Evolutionary conservation across 495 filamentous ascomycete species (phyloP).

Genomic region (Chaetomium tenue): DNA sequence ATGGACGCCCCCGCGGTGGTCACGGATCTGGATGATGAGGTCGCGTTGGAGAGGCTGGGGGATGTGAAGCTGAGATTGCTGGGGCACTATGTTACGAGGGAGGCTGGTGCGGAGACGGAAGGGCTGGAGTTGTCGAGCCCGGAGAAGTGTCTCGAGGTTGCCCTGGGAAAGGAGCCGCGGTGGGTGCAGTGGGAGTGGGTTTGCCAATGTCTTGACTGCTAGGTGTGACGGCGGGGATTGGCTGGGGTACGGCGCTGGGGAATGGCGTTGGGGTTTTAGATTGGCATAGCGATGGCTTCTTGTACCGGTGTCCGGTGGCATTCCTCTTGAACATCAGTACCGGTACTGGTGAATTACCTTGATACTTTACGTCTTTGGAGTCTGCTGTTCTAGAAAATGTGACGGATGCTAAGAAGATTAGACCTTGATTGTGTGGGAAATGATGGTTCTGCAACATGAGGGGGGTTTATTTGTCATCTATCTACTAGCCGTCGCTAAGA

Average conservation of each 20-base stretch:
- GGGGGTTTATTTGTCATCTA: too few relatives aligned
- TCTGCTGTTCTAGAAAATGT: too few relatives aligned
- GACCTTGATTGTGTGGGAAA: too few relatives aligned
- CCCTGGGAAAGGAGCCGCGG: background rate
- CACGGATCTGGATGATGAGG: conserved; percentile 6
- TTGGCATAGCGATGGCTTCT: background rate
- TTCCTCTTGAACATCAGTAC: too few relatives aligned
- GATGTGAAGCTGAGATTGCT: background rate
- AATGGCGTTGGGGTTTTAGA: background rate
- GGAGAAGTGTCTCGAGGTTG: conserved; percentile 9
- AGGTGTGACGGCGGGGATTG: background rate
- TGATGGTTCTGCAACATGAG: too few relatives aligned
- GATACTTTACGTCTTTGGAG: too few relatives aligned
- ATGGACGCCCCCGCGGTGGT: conserved; percentile 8
- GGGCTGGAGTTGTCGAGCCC: conserved; percentile 11
- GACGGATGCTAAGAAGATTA: too few relatives aligned
- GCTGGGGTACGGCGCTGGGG: background rate
- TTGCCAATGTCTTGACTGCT: conserved; percentile 16
- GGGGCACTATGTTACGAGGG: background rate
- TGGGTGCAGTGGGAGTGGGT: conserved; percentile 22
- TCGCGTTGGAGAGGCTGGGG: background rate
- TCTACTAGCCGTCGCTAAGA: too few relatives aligned
- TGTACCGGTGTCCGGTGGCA: background rate
- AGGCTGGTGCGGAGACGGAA: background rate
- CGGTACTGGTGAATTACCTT: too few relatives aligned